Percentiles rank a stretch among this genome's conserved stretches.
Evolutionary conservation across 768 basidiomycete genomes (phyloP).

Genomic region (Kwoniella dendrophila): DNA sequence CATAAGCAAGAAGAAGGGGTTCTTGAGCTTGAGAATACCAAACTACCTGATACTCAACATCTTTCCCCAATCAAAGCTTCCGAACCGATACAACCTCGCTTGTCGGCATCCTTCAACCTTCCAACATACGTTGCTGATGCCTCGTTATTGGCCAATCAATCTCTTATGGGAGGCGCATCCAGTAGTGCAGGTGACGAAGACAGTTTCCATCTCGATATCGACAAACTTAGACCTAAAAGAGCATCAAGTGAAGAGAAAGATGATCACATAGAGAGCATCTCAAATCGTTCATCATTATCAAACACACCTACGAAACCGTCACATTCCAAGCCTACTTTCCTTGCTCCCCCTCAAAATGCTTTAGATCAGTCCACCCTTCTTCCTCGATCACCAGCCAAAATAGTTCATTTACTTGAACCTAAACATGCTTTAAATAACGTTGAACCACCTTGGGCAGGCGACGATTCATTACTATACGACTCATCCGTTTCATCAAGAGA

Average conservation of each 20-base stretch:
- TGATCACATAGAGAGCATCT: neutral
- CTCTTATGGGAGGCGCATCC: slow-evolving; percentile 11
- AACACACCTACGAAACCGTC: neutral
- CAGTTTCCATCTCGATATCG: slow-evolving; percentile 18
- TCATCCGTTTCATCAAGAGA: slow-evolving; percentile 6
- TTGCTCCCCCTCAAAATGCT: neutral
- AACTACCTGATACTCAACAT: too few species aligned
- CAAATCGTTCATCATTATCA: neutral
- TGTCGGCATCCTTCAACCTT: slow-evolving; percentile 23
- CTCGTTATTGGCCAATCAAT: slow-evolving; percentile 21
- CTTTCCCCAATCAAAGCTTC: neutral
- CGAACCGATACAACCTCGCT: slow-evolving; percentile 8
- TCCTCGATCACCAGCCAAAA: slow-evolving; percentile 22
- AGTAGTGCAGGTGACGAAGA: slow-evolving; percentile 13
- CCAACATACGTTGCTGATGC: slow-evolving; percentile 10
- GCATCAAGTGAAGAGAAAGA: neutral
- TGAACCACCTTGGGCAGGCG: slow-evolving; percentile 26
- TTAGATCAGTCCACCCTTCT: slow-evolving; percentile 26
- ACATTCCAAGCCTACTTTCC: neutral
- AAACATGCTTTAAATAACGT: slow-evolving; percentile 17
- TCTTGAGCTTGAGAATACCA: too few species aligned
- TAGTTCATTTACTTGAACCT: slow-evolving; percentile 14
- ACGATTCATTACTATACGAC: slow-evolving; percentile 2
- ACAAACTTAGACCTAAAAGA: slow-evolving; percentile 11
- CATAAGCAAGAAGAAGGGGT: too few species aligned